phyloP scores from a whole-genome alignment of 192 early-diverging fungal genomes.

The Podochytrium sp. region DNA sequence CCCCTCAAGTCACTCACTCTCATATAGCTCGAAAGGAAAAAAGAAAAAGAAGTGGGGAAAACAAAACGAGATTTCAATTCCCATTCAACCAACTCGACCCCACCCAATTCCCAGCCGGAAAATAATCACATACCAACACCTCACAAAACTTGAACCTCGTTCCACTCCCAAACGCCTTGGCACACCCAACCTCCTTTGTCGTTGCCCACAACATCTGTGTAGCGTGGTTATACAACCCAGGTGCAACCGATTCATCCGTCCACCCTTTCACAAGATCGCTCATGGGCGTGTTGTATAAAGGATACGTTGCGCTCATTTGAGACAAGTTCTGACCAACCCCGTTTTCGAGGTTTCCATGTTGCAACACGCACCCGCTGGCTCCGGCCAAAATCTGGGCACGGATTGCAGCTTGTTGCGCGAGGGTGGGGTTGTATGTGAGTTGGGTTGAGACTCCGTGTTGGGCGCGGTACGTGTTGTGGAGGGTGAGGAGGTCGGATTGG shows the following conservation, averaged over 20 bases:
- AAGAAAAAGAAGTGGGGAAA: too few relatives aligned
- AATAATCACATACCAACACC: conserved; percentile 16
- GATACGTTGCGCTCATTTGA: background rate
- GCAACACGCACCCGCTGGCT: background rate
- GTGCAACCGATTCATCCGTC: background rate
- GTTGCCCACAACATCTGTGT: conserved; percentile 27
- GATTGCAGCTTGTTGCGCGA: background rate
- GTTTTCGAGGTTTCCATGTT: background rate
- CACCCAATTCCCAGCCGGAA: conserved; percentile 8
- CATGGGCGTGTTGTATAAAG: background rate
- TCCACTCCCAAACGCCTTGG: background rate
- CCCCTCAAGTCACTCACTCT: too few relatives aligned
- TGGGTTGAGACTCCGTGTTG: background rate
- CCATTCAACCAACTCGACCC: conserved; percentile 1
- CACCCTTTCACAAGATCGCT: background rate
- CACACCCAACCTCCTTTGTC: conserved; percentile 17
- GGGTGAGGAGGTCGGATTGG: background rate
- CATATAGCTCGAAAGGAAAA: too few relatives aligned
- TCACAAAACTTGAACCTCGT: background rate
- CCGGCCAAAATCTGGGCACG: background rate
- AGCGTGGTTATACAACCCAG: conserved; percentile 12
- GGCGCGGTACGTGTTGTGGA: conserved; percentile 7
- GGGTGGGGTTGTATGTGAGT: background rate
- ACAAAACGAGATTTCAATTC: too few relatives aligned
- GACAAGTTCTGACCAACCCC: background rate